Conservation (phyloP, 345 rosid species). For the Punica granatum region DNA sequence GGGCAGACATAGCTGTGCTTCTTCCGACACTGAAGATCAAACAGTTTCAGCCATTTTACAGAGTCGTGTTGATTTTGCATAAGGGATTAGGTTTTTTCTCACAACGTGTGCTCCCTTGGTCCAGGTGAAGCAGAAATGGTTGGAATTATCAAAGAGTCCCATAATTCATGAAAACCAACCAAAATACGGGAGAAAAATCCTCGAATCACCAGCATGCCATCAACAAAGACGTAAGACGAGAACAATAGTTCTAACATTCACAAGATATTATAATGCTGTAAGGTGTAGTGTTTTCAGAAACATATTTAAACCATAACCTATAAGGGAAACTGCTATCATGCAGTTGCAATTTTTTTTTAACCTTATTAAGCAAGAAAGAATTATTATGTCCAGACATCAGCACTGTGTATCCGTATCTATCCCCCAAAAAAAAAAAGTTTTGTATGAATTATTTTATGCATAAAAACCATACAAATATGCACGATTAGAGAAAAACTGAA, state of each 20-base stretch:
- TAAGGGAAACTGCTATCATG: background rate
- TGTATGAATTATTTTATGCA: no score
- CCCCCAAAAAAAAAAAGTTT: no score
- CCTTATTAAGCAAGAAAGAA: background rate
- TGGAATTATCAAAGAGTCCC: background rate
- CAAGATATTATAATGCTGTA: background rate
- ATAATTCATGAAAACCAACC: background rate
- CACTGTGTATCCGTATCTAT: no score
- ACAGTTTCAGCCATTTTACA: conserved; percentile 31
- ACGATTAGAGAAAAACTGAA: background rate
- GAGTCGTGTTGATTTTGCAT: conserved; percentile 1
- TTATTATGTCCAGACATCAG: background rate
- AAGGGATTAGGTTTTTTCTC: background rate
- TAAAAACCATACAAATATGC: background rate
- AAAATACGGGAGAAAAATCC: background rate
- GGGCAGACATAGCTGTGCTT: conserved; percentile 93
- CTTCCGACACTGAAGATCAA: conserved; percentile 78
- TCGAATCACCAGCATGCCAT: background rate
- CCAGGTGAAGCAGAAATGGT: background rate
- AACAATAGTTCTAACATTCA: background rate
- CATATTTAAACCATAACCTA: background rate
- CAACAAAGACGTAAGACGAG: background rate
- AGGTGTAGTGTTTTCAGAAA: background rate
- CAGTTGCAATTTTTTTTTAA: background rate
- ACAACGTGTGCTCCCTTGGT: background rate